phyloP scores from a whole-genome alignment of 768 basidiomycete species.

The Tricholoma sp. region DNA sequence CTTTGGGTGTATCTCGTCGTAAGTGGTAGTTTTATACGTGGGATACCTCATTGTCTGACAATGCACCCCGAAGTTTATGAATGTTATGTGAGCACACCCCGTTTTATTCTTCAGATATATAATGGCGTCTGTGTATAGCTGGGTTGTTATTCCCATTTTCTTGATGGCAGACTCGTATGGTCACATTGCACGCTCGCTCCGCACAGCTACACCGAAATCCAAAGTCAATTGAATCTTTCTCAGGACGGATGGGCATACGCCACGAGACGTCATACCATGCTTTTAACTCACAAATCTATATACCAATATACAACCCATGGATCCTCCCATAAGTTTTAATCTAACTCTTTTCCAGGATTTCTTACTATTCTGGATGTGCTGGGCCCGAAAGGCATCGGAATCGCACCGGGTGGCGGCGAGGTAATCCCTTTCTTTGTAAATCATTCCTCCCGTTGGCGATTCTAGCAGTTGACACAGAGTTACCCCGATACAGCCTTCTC shows the following conservation, averaged over 20 bases:
- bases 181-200: constrained; percentile 60
- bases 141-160: constrained; percentile 73
- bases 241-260: background rate
- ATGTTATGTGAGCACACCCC: constrained; percentile 53
- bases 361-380: no score
- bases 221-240: constrained; percentile 26
- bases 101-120: background rate
- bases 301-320: background rate
- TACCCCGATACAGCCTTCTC: background rate
- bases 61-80: constrained; percentile 59
- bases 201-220: constrained; percentile 22
- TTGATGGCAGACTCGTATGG: constrained; percentile 77
- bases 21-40: constrained; percentile 23
- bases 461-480: background rate
- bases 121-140: constrained; percentile 37
- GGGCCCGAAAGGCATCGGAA: no score
- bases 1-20: constrained; percentile 82
- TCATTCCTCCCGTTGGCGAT: background rate
- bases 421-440: no score
- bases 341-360: no score
- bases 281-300: background rate
- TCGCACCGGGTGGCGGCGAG: no score
- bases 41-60: background rate
- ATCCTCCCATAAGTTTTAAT: background rate
- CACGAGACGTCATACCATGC: background rate